Percentiles rank a stretch among this genome's conserved stretches.
These are phyloP conservation scores for Cladosporium sp. DNA, from an alignment of 2,329 filamentous ascomycete species.

Conservation along the genomic window DNA sequence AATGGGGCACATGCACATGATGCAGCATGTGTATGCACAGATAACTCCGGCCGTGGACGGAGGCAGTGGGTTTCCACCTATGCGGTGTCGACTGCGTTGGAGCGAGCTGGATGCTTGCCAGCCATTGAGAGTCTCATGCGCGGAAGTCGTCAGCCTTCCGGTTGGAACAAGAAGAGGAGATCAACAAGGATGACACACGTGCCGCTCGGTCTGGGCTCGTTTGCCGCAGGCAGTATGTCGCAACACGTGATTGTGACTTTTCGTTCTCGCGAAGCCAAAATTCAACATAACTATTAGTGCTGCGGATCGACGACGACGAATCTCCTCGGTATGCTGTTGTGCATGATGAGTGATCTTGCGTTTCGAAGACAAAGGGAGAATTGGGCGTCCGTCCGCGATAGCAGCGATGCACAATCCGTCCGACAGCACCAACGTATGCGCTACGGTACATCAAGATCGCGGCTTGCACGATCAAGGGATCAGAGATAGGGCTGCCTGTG, in stretches of 20 bases:
- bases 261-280: background rate
- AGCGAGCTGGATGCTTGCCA: background rate
- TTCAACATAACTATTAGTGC: background rate
- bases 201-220: background rate
- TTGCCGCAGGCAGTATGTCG: background rate
- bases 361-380: background rate
- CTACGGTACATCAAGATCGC: conserved; percentile 1
- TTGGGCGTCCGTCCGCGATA: background rate
- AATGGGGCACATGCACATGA: background rate
- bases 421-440: background rate
- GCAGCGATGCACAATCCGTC: background rate
- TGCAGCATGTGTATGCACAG: background rate
- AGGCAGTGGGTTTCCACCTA: background rate
- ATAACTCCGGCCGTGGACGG: background rate
- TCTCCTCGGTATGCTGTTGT: background rate
- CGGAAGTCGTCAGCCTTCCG: background rate
- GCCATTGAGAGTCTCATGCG: background rate
- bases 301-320: background rate
- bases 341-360: background rate
- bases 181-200: background rate
- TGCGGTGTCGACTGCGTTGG: background rate
- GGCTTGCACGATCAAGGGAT: conserved; percentile 3
- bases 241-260: background rate
- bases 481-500: background rate
- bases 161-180: background rate